Base-by-base conservation (phyloP, 2,329 filamentous ascomycete species). In the Penicillium digitatum region DNA sequence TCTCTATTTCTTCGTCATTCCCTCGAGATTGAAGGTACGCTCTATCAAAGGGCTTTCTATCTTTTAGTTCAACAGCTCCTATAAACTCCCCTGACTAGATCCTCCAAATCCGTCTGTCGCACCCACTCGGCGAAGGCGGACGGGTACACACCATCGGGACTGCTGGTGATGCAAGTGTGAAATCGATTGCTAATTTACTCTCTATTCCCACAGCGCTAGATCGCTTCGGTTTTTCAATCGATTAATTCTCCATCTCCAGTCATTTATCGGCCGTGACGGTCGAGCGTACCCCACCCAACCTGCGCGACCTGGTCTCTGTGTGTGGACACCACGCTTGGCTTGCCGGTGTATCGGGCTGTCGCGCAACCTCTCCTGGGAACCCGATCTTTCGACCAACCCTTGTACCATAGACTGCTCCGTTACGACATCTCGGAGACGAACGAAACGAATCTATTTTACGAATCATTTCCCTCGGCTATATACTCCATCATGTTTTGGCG, bases 401-500 rank as follows among this genome's bases (percentile, higher is more conserved):
- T 68, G 63, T 69, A 66, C 48, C 61, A 67, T 65, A 66, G 61
- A 62, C 53, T 48, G 59, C 62, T 60, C 60, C 66, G 60, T 66
- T 65, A 63, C 62, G 63, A 66, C 51, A 58, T 46, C 54, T 63
- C 60, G 62, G 62, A 64, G 59, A 63, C 57, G 55, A 59, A 62
- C 61, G 60, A 52, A 56, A 54, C 59, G 54, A 55, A 47, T 58
- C 60, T 55, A 62, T 71, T 69, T 64, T 69, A 74, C 74, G 72
- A 72, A 65, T 69, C 59, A 64, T 66, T 66, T 62, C 61, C 62
- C 57, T 55, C 62, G 59, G 60, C 64, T 66, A 66, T 68, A 67
- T 72, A 74, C 66, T 70, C 69, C 86, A 93, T 76, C 80, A 99
- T 99, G 94, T 99, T 99, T 78, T 99, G 94, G 94, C 88, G 93